Conservation (phyloP, 768 basidiomycete genomes). For the Mycena rosella region DNA sequence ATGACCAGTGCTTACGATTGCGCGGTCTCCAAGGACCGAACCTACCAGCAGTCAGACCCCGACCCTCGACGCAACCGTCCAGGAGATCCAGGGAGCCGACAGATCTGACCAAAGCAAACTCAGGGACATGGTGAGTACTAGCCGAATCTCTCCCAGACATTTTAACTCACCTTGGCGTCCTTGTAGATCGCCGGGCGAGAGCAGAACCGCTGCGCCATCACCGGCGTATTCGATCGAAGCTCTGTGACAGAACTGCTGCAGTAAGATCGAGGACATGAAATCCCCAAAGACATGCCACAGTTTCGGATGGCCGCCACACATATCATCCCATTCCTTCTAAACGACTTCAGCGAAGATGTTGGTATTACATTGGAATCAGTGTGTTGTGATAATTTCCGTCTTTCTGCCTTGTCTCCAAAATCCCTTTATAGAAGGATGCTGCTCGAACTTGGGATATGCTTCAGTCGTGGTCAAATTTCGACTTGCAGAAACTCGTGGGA, state of each 20-base stretch:
- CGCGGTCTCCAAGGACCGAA: conserved; percentile 3
- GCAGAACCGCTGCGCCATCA: conserved; percentile 37
- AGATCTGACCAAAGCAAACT: conserved; percentile 9
- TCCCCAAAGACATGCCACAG: conserved; percentile 7
- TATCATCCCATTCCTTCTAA: conserved; percentile 35
- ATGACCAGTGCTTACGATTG: background rate
- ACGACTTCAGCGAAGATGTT: conserved; percentile 31
- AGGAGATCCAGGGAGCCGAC: conserved; percentile 6
- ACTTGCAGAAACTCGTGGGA: conserved; percentile 21
- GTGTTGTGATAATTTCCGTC: too few species aligned
- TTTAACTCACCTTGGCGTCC: background rate
- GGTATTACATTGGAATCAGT: too few species aligned
- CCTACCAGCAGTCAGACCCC: conserved; percentile 7
- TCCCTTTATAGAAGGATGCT: conserved; percentile 21
- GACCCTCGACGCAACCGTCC: background rate
- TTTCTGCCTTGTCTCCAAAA: too few species aligned
- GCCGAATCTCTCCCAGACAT: background rate
- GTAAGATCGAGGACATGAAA: conserved; percentile 12
- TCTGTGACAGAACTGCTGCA: conserved; percentile 3
- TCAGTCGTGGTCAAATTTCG: conserved; percentile 34
- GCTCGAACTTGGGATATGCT: conserved; percentile 33
- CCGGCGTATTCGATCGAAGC: conserved; percentile 24
- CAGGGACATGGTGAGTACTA: conserved; percentile 1
- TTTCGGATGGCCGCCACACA: conserved; percentile 29
- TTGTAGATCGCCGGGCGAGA: conserved; percentile 33